These are phyloP conservation scores for Russula sp. DNA, from an alignment of 768 basidiomycete genomes.

Conservation along the genomic window DNA sequence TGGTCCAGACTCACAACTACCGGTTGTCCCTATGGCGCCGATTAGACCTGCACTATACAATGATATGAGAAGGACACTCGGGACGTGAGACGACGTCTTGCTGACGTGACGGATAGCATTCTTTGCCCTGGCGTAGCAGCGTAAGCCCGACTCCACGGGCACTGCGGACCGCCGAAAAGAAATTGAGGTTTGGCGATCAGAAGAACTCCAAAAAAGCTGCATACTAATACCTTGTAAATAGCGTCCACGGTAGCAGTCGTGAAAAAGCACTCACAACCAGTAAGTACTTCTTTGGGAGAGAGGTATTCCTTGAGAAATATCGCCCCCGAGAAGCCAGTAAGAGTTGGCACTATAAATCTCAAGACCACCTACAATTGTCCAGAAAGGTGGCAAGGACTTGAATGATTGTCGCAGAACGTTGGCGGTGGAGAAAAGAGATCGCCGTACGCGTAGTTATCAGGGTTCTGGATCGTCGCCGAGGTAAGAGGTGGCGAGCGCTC, in stretches of 20 bases:
- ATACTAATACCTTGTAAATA: slow-evolving; percentile 33
- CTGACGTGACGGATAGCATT: slow-evolving; percentile 55
- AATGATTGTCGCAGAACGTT: no score
- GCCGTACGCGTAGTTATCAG: not conserved
- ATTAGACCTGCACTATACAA: slow-evolving; percentile 49
- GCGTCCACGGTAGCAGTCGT: not conserved
- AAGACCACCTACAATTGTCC: slow-evolving; percentile 43
- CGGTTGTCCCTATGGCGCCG: slow-evolving; percentile 59
- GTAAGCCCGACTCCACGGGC: not conserved
- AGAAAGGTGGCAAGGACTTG: no score
- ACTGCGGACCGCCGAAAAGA: slow-evolving; percentile 48
- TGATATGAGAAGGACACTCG: not conserved
- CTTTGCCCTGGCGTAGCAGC: slow-evolving; percentile 33
- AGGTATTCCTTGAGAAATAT: slow-evolving; percentile 58
- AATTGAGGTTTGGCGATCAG: slow-evolving; percentile 75
- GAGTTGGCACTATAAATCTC: slow-evolving; percentile 66
- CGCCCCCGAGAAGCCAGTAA: slow-evolving; percentile 55
- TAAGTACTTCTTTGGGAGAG: slow-evolving; percentile 48
- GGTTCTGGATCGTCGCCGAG: not conserved
- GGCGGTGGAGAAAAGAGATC: no score
- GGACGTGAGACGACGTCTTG: not conserved
- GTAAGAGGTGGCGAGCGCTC: not conserved
- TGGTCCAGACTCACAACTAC: slow-evolving; percentile 51
- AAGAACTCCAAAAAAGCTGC: slow-evolving; percentile 69
- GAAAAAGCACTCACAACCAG: slow-evolving; percentile 36